Conservation (phyloP, 495 filamentous ascomycete genomes). For the Xylaria telfairii region DNA sequence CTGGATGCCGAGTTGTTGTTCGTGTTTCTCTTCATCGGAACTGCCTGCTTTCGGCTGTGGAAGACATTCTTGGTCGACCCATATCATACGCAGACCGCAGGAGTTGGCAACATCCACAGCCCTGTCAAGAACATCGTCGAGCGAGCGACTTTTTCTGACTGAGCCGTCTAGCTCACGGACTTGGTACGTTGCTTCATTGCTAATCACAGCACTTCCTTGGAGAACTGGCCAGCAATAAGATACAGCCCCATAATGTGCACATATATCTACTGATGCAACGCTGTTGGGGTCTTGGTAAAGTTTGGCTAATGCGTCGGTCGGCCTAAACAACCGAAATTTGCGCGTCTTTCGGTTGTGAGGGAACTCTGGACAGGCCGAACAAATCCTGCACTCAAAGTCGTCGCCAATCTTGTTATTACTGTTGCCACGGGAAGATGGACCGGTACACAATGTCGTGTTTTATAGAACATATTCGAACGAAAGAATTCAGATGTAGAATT, state of each 20-base stretch:
- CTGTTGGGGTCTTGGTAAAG: not conserved
- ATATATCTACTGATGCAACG: conserved; percentile 1
- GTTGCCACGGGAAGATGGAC: too few relatives aligned
- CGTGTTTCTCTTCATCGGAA: not conserved
- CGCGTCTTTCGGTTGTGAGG: not conserved
- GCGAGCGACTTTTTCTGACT: not conserved
- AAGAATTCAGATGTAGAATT: too few relatives aligned
- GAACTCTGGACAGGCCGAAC: conserved; percentile 1
- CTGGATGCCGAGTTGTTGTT: conserved; percentile 17
- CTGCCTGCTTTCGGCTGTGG: not conserved
- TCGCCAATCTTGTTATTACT: not conserved
- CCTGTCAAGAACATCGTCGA: conserved; percentile 10
- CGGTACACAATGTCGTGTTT: too few relatives aligned
- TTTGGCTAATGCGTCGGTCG: not conserved
- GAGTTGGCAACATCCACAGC: conserved; percentile 16
- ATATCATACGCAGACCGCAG: conserved; percentile 15
- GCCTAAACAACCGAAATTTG: conserved; percentile 5
- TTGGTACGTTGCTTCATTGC: not conserved
- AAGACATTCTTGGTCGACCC: conserved; percentile 19
- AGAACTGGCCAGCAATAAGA: conserved; percentile 19
- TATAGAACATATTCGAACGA: too few relatives aligned
- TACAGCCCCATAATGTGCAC: conserved; percentile 9
- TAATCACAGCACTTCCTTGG: not conserved
- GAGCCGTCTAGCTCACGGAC: conserved; percentile 3
- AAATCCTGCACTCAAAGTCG: not conserved